Evolutionary conservation across 257 asterid species (phyloP), one percentile per base, ranked within the genome.

Genomic region (Petrea volubilis): DNA sequence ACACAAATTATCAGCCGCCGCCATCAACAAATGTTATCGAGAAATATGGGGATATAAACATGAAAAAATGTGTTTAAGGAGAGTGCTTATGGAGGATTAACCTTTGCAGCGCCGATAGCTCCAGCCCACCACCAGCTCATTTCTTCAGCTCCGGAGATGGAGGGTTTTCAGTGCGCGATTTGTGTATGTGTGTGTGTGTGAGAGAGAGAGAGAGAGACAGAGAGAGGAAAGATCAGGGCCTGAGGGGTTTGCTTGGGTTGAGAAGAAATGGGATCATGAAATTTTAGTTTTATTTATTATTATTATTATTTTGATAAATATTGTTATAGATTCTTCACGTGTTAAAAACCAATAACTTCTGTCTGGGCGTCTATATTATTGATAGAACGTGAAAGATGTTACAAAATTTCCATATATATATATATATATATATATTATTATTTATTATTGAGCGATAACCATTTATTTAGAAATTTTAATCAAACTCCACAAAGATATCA

Each of bases 91-190:
- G 38, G 3, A 13, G 10, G 6, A 33, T 40, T 31, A 40, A 60
- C 93, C 90, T 77, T 84, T 9, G 93, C 88, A 79, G 90, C 93
- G 43, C 93, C 93, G 52, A 84, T 84, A 43, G 90, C 93, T 74
- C 93, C 93, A 33, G 93, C 86, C 93, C 93, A 84, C 88, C 93
- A 84, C 93, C 90, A 87, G 80, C 93, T 87, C 93, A 84, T 87
- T 57, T 38, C n/a, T 55, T 59, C 60, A 49, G 36, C 51, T 43
- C 14, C 44, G 17, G 63, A 57, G n/a, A 13, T 31, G 43, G 44
- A 28, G 18, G 8, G 12, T 1, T 51, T 20, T 49, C 25, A 49
- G 56, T 49, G 2, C 1, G 56, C 1, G n/a, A 38, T 3, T 38
- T 44, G 51, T 15, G 51, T 44, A 20, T 44, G 51, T 3, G n/a